A percentile compares a stretch with the other conserved stretches of the same genome.
Evolutionary conservation across 768 basidiomycete genomes (phyloP).

Genomic region (Lyophyllum atratum): DNA sequence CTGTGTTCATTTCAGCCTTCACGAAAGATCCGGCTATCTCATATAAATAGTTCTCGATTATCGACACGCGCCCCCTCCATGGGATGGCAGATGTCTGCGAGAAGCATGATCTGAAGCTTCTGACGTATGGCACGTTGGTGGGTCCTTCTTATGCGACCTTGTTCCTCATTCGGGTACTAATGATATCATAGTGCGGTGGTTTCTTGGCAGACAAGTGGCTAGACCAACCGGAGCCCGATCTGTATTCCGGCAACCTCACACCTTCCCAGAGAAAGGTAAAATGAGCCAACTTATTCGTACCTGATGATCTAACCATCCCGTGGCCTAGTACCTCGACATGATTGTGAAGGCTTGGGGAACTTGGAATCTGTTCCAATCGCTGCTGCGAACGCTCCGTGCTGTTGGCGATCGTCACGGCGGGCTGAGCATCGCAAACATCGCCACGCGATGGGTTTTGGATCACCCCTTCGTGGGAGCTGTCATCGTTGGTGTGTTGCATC

Average conservation of each 20-base stretch:
- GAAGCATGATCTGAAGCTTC: slow-evolving; percentile 69
- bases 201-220: slow-evolving; percentile 82
- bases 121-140: slow-evolving; percentile 84
- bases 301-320: slow-evolving; percentile 7
- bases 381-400: slow-evolving; percentile 57
- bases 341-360: slow-evolving; percentile 78
- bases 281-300: not conserved
- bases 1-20: slow-evolving; percentile 4
- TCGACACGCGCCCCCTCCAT: slow-evolving; percentile 76
- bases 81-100: slow-evolving; percentile 78
- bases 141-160: slow-evolving; percentile 22
- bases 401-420: slow-evolving; percentile 70
- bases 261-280: slow-evolving; percentile 82
- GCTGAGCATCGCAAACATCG: slow-evolving; percentile 74
- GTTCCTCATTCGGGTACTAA: slow-evolving; percentile 5
- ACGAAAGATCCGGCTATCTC: not conserved
- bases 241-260: slow-evolving; percentile 66
- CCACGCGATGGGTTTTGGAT: slow-evolving; percentile 83
- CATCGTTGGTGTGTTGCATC: slow-evolving; percentile 58
- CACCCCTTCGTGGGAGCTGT: slow-evolving; percentile 78
- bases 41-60: slow-evolving; percentile 69
- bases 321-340: slow-evolving; percentile 77
- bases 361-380: slow-evolving; percentile 74
- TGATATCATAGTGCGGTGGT: slow-evolving; percentile 68
- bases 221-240: slow-evolving; percentile 64